Base-by-base conservation (phyloP, 352 stramenopile genomes). In the Phytophthora colocasiae region DNA sequence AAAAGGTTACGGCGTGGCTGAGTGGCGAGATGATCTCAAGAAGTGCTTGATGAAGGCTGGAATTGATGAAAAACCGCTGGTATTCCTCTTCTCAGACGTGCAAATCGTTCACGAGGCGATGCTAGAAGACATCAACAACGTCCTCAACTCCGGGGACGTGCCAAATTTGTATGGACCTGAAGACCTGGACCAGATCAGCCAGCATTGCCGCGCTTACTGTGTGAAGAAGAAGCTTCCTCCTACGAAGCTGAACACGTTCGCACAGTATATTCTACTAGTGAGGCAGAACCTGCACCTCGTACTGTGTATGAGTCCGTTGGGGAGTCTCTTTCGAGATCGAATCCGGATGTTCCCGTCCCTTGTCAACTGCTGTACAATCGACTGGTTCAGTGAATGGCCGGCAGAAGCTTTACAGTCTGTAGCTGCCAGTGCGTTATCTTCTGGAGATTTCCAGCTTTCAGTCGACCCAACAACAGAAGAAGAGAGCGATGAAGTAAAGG, bases 121-220 rank as follows among this genome's bases (percentile, higher is more conserved):
- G 93, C 66, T 98, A 2, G 96, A 98, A 73, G 96, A 98, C 66
- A 94, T 98, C 55, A 98, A 98, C 75, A 97, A 92, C 63, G 88
- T 98, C 4, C 78, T 98, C 1, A 98, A 98, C 77, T 97, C 90
- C 22, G 96, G 96, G 15, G 95, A 98, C 46, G 89, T 98, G 0
- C 96, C 96, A 1, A 98, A 98, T 54, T 64, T 98, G 54, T 98
- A 98, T 57, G 90, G 75, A 0, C 60, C 85, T 0, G 96, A 98
- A 66, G 96, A 98, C 43, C 69, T 98, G 49, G 95, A 98, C 45
- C 74, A 85, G 40, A 98, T 98, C 71, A 93, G 87, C 44, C 93
- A 82, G 19, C 87, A 96, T 17, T 98, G 90, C 47, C 85, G 93
- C n/a, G 67, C 85, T 2, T 90, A 97, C 48, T 98, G 94, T 46